Evolutionary conservation across 495 filamentous ascomycete genomes (phyloP), one percentile per base, ranked within the genome.

Genomic region (Daldinia grandis): DNA sequence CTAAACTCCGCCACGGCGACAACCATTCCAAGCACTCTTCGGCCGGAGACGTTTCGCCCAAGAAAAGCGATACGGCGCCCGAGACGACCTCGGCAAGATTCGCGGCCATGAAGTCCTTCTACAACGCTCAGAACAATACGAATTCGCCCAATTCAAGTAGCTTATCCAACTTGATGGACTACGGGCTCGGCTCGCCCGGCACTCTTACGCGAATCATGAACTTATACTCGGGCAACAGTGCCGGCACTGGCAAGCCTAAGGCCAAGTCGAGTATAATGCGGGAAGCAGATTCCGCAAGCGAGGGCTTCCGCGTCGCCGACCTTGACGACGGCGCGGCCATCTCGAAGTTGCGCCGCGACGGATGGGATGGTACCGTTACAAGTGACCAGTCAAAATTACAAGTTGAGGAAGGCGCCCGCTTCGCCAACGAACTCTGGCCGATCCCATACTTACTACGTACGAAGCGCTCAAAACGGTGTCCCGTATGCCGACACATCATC

Each of bases 381-480:
- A 59, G 64, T 38, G 65, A 76, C 5, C 80, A 78, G 64, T 56
- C 73, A 63, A 31, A 62, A 74, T 12, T 83, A 84, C 80, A 83
- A 79, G 55, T 92, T 83, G 88, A 82, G 61, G 85, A 87, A 27
- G 71, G 74, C 61, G 63, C 55, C 14, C 79, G 86, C 53, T 91
- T 93, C 78, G 73, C 79, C 24, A 82, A 87, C 62, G 87, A 92
- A 9, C 86, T 98, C 3, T 88, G 92, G 30, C 95, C 95, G 9
- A 84, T 92, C 25, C 89, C 92, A 2, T 88, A 90, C 40, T 88
- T 94, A 6, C 87, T 98, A 4, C 90, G 93, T 58, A 97, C 94
- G 0, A 97, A 97, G 76, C 92, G 94, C 47, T 91, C 92, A 42
- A 98, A 97, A 78, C 93, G 95, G 53, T 99, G 95, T 80, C 88